Evolutionary conservation across 1,284 basidiomycete species (phyloP).

Genomic region (Malassezia yamatoensis): DNA sequence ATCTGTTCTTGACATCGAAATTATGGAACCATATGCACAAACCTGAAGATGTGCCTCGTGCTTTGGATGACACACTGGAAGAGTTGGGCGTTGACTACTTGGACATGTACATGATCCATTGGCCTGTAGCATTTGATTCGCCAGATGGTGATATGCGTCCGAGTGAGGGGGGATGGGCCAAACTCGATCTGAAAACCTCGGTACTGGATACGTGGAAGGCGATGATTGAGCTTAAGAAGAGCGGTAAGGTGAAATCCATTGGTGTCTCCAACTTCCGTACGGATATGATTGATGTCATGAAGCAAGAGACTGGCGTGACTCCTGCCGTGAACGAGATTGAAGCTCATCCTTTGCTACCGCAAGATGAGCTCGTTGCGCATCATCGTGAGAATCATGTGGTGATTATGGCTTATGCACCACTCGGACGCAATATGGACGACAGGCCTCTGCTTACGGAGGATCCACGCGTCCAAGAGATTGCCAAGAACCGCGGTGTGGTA

Average conservation of each 20-base stretch:
- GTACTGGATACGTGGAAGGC: slow-evolving; percentile 72
- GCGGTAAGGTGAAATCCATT: slow-evolving; percentile 48
- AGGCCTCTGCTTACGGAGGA: slow-evolving; percentile 38
- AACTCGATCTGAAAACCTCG: slow-evolving; percentile 57
- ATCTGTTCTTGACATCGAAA: slow-evolving; percentile 52
- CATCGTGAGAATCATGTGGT: slow-evolving; percentile 35
- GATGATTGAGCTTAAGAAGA: slow-evolving; percentile 56
- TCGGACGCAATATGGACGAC: slow-evolving; percentile 46
- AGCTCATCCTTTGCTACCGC: slow-evolving; percentile 58
- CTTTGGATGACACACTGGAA: slow-evolving; percentile 48
- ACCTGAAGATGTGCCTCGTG: slow-evolving; percentile 43
- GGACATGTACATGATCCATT: slow-evolving; percentile 63
- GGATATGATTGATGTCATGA: slow-evolving; percentile 60
- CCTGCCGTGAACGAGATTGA: slow-evolving; percentile 76
- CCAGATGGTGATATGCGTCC: slow-evolving; percentile 51
- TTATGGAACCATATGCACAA: slow-evolving; percentile 61
- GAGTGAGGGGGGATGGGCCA: slow-evolving; percentile 51
- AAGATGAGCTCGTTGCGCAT: slow-evolving; percentile 38
- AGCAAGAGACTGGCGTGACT: slow-evolving; percentile 63
- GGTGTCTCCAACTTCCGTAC: slow-evolving; percentile 70
- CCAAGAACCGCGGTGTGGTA: slow-evolving; percentile 41
- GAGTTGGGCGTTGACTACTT: slow-evolving; percentile 49
- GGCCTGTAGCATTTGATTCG: slow-evolving; percentile 57
- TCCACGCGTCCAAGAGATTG: slow-evolving; percentile 44
- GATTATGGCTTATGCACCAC: slow-evolving; percentile 49